Evolutionary conservation across 2,329 filamentous ascomycete genomes (phyloP).

Genomic region (Cercospora berteroae): DNA sequence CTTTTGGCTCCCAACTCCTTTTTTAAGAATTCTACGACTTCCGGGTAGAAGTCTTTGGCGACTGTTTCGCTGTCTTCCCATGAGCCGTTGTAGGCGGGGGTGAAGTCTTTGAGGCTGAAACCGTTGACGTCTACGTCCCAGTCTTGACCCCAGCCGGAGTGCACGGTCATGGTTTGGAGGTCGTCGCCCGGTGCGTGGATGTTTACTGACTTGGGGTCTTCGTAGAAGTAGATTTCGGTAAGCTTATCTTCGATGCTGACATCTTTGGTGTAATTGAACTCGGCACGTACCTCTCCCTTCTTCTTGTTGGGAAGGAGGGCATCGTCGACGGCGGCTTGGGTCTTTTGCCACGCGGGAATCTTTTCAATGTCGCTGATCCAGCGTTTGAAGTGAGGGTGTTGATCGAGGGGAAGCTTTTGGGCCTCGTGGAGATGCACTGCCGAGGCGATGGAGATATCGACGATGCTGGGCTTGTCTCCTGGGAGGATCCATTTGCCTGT

Average conservation of each 20-base stretch:
- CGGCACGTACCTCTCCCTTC: slow-evolving; percentile 40
- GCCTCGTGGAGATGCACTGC: slow-evolving; percentile 43
- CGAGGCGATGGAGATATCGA: slow-evolving; percentile 44
- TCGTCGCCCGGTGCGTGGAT: slow-evolving; percentile 46
- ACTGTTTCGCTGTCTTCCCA: slow-evolving; percentile 47
- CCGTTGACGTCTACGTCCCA: slow-evolving; percentile 50
- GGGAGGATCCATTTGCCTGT: slow-evolving; percentile 39
- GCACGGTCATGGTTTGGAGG: slow-evolving; percentile 41
- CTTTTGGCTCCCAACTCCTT: slow-evolving; percentile 45
- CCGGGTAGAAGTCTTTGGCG: slow-evolving; percentile 45
- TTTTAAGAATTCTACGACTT: slow-evolving; percentile 49
- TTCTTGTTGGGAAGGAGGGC: slow-evolving; percentile 36
- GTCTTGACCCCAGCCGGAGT: slow-evolving; percentile 45
- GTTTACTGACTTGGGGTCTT: slow-evolving; percentile 40
- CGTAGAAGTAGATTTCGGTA: slow-evolving; percentile 45
- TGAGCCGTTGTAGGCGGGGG: slow-evolving; percentile 2
- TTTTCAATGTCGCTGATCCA: slow-evolving; percentile 44
- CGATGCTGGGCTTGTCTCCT: slow-evolving; percentile 42
- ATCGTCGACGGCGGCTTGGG: slow-evolving; percentile 42
- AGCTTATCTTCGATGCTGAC: slow-evolving; percentile 37
- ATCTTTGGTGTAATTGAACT: slow-evolving; percentile 50
- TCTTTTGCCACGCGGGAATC: slow-evolving; percentile 42
- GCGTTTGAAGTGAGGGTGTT: slow-evolving; percentile 40
- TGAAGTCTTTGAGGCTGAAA: slow-evolving; percentile 46
- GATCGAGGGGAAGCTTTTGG: slow-evolving; percentile 39